Conservation (phyloP, 2,329 filamentous ascomycete species). For the Hypoxylon sp. region DNA sequence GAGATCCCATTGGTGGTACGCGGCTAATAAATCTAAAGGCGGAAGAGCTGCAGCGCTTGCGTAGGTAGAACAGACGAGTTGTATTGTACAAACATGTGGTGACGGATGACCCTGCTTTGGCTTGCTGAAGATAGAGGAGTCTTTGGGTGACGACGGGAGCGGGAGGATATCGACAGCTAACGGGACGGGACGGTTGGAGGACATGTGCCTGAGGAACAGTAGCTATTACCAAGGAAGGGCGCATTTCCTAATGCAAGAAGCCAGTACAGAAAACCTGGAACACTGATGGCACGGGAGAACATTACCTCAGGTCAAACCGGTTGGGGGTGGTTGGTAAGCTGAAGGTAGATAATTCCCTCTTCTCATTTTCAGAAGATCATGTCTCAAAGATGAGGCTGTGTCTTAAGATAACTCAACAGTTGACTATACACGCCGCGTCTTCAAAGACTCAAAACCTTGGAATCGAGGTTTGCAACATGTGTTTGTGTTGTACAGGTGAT, state of each 20-base stretch:
- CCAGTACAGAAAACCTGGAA: conserved; percentile 28
- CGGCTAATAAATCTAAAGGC: conserved; percentile 12
- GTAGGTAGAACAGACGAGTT: conserved; percentile 6
- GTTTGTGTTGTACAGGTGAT: conserved; percentile 29
- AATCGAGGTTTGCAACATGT: conserved; percentile 11
- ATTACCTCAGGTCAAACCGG: not conserved
- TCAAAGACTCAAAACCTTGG: conserved; percentile 8
- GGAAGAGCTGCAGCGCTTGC: not conserved
- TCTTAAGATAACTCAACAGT: conserved; percentile 2
- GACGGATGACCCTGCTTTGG: conserved; percentile 12
- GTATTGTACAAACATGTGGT: conserved; percentile 25
- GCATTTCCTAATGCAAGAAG: conserved; percentile 33
- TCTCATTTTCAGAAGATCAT: not conserved
- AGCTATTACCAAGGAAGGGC: conserved; percentile 20
- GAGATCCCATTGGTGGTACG: conserved; percentile 27
- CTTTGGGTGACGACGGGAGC: conserved; percentile 22
- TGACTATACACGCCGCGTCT: conserved; percentile 8
- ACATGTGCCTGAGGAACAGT: conserved; percentile 24
- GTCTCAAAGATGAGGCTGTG: not conserved
- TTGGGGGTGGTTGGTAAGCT: not conserved
- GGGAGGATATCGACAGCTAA: conserved; percentile 39
- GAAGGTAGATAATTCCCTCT: not conserved
- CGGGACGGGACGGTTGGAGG: conserved; percentile 36
- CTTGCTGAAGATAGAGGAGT: conserved; percentile 21
- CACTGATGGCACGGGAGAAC: conserved; percentile 8